phyloP scores from a whole-genome alignment of 176 grass and related monocot species.

The Avena eriantha region DNA sequence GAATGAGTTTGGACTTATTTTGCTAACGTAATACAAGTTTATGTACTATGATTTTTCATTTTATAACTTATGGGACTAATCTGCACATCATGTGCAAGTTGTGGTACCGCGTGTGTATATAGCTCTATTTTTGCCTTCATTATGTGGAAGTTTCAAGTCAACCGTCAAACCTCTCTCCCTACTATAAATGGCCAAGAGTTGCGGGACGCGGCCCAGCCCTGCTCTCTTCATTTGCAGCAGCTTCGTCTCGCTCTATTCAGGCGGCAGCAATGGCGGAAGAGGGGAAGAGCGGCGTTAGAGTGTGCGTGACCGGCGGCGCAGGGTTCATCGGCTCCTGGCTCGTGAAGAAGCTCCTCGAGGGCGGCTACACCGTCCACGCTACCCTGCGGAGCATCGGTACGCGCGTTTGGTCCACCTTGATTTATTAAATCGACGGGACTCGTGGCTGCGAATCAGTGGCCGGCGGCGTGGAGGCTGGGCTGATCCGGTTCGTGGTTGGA shows the following conservation, averaged over 20 bases:
- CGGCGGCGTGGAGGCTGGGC: neutral
- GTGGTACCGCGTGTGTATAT: too few species aligned
- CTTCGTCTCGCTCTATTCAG: neutral
- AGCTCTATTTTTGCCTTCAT: too few species aligned
- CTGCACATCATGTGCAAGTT: too few species aligned
- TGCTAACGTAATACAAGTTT: too few species aligned
- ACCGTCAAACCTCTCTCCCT: neutral
- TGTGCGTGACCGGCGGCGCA: constrained; percentile 54
- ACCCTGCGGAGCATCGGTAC: constrained; percentile 43
- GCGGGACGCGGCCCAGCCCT: neutral
- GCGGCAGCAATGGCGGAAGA: constrained; percentile 9
- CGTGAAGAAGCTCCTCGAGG: constrained; percentile 51
- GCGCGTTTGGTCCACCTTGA: neutral
- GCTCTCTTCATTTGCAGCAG: neutral
- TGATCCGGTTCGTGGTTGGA: neutral
- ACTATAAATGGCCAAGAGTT: neutral
- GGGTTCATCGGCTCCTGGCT: constrained; percentile 57
- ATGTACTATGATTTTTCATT: too few species aligned
- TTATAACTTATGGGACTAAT: too few species aligned
- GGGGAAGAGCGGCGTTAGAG: neutral
- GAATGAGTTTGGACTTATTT: too few species aligned
- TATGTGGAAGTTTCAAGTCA: too few species aligned
- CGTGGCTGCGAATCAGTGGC: too few species aligned
- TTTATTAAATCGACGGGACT: too few species aligned
- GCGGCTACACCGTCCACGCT: constrained; percentile 47